Base-by-base conservation (phyloP, 1,284 basidiomycete genomes). In the Veloboletus limbatus region DNA sequence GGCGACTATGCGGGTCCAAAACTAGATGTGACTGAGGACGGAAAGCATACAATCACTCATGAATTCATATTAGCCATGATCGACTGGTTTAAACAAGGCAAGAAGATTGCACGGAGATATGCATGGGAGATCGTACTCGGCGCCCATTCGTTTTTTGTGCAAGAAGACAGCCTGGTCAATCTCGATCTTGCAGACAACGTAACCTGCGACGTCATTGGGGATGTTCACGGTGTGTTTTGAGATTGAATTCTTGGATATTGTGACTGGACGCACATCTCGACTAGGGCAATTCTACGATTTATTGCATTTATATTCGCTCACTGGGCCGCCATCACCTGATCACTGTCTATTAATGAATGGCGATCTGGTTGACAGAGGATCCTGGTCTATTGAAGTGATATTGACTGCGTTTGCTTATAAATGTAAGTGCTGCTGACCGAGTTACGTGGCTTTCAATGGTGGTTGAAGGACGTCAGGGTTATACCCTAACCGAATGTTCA, bases 311-410 rank as follows among this genome's bases (percentile, higher is more conserved):
- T 82, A 92, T 56, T 82, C 82, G 6, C 75, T 97, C 56, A 97
- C 96, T 0, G 92, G 91, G 18, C 76, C 82, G 45, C 94, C 94
- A 13, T 84, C 75, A 47, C 80, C 88, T 47, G 83, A 79, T 25
- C 93, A 96, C 57, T 86, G 85, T 58, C 69, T 97, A 39, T 72
- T 96, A 32, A 96, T 97, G 86, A 97, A 96, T 65, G 94, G 92
- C 14, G 94, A 97, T 73, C 85, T 97, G 49, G 97, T 99, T 32
- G 97, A 99, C 68, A 85, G 97, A 51, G 97, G 96, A 13, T 94
- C 90, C 26, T 97, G 95, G 95, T 92, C 91, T 9, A 88, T 97
- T 49, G 97, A 99, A 70, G 95, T 98, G 47, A 94, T 95, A 45
- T 70, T 99, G 51, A 89, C 90, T 8, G 85, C 95, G 3, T 92